Evolutionary conservation across 768 basidiomycete genomes (phyloP), one percentile per base, ranked within the genome.

Genomic region (Termitomyces bulborhizus): DNA sequence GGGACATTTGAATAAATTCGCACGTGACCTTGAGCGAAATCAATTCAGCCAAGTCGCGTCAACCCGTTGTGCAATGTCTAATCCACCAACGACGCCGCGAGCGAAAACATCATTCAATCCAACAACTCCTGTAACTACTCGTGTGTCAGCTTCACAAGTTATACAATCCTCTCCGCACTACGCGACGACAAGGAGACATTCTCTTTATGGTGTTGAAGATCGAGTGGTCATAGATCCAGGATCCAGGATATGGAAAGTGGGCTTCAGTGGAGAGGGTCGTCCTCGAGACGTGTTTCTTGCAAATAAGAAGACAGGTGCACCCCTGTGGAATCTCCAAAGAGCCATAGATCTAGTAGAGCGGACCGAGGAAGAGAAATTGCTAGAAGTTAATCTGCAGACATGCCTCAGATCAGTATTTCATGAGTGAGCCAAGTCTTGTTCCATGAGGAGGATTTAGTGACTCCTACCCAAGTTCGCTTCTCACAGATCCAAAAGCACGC

Each of bases 121-220:
- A 37, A 74, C 77, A 16, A 88, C 87, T 13, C 85, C 86, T 37
- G 79, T 82, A 42, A 73, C 80, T 5, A 60, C 80, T 5, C 82
- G 85, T 21, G 67, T 83, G 8, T 65, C 76, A 18, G 69, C 73
- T 3, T 64, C 75, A 0, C 71, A 76, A 18, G 61, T 73, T n/a
- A 70, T 86, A 8, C 85, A 88, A 57, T 69, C 86, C 2, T 91
- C 92, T 16, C 92, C 91, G 0, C 90, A 93, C 62, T 93, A 93
- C 67, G 70, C 84, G 11, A 92, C 90, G 9, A 90, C 89, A 1
- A 77, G 93, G 45, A 78, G 93, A 53, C 96, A 98, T 67, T 96
- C 94, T 1, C 73, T 98, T 7, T 99, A 99, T 71, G 97, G 97
- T 27, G 93, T 90, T 6, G 97, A 99, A 66, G 97, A 98, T 71